These are phyloP conservation scores for Nemophila menziesii DNA, from an alignment of 257 asterid species.

Conservation along the genomic window DNA sequence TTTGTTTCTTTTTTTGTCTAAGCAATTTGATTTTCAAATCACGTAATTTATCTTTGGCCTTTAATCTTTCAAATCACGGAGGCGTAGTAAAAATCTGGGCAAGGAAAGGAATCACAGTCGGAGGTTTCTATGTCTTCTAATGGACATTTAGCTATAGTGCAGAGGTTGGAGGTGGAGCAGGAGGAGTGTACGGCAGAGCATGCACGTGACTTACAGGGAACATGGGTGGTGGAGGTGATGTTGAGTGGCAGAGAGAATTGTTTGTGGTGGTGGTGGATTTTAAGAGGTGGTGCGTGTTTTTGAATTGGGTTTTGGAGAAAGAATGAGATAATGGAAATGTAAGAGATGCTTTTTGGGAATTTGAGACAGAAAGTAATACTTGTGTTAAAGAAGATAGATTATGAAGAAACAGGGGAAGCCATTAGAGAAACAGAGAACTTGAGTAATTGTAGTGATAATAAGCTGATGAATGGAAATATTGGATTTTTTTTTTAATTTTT, in stretches of 20 bases:
- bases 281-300: slow-evolving; percentile 64
- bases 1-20: no score
- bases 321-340: slow-evolving; percentile 62
- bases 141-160: slow-evolving; percentile 71
- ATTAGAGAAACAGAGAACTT: slow-evolving; percentile 22
- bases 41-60: no score
- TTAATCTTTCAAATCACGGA: no score
- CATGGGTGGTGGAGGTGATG: slow-evolving; percentile 38
- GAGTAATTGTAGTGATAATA: not conserved
- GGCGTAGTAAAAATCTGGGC: slow-evolving; percentile 85
- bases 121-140: slow-evolving; percentile 56
- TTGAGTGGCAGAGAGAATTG: slow-evolving; percentile 56
- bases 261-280: slow-evolving; percentile 48
- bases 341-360: slow-evolving; percentile 9
- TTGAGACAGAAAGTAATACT: slow-evolving; percentile 4
- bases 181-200: slow-evolving; percentile 67
- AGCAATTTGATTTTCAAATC: no score
- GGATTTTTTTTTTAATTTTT: not conserved
- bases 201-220: slow-evolving; percentile 53
- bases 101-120: slow-evolving; percentile 37
- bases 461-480: not conserved
- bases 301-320: slow-evolving; percentile 34
- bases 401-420: slow-evolving; percentile 25
- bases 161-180: slow-evolving; percentile 64
- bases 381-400: slow-evolving; percentile 6